Conservation (phyloP, 352 stramenopile species). For the Phytophthora capsici region DNA sequence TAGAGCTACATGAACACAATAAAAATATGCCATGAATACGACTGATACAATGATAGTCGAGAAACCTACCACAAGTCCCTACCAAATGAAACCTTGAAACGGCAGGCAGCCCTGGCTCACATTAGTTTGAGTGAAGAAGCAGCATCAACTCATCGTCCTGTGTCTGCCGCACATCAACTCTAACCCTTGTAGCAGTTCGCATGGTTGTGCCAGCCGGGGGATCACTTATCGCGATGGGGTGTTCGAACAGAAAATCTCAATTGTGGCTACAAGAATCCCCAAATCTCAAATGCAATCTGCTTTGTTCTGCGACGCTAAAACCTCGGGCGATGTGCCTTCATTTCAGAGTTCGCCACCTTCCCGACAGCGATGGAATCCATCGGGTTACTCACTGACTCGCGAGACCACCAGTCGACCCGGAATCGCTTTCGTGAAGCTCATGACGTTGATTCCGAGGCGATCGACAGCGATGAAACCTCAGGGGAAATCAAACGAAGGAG, state of each 20-base stretch:
- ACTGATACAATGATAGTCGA: too few relatives aligned
- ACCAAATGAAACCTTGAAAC: too few relatives aligned
- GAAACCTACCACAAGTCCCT: too few relatives aligned
- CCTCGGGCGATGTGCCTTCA: slow-evolving; percentile 2
- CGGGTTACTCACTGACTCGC: slow-evolving; percentile 9
- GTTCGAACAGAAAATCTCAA: slow-evolving; percentile 31
- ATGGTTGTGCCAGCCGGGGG: slow-evolving; percentile 9
- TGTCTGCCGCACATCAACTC: slow-evolving; percentile 7
- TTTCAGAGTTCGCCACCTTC: slow-evolving; percentile 17
- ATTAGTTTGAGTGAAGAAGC: too few relatives aligned
- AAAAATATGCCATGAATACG: too few relatives aligned
- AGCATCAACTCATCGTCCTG: background rate
- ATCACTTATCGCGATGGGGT: slow-evolving; percentile 18
- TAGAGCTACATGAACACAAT: too few relatives aligned
- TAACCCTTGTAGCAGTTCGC: slow-evolving; percentile 10
- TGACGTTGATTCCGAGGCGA: background rate
- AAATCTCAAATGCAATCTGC: slow-evolving; percentile 3
- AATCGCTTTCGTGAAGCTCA: slow-evolving; percentile 17
- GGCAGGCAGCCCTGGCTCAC: too few relatives aligned
- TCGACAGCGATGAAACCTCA: background rate
- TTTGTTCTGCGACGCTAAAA: slow-evolving; percentile 7
- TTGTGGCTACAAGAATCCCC: slow-evolving; percentile 4
- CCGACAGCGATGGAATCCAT: slow-evolving; percentile 19
- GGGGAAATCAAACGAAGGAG: slow-evolving; percentile 17
- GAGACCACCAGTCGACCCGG: slow-evolving; percentile 17